Conservation (phyloP, 2,329 filamentous ascomycete genomes). For the Polytolypa hystricis region DNA sequence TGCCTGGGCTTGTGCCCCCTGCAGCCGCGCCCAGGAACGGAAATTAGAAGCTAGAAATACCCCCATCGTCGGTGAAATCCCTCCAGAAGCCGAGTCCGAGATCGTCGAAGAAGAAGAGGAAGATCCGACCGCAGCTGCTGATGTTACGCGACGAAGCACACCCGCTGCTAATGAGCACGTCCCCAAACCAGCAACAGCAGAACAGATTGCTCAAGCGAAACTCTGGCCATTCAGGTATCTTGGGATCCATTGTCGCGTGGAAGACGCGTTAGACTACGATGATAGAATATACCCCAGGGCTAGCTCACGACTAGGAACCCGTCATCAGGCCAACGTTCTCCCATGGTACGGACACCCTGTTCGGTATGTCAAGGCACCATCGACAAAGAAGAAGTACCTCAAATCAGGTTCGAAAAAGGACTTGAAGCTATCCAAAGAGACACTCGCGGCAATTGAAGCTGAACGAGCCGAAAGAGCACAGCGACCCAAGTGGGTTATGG, state of each 20-base stretch:
- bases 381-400: conserved; percentile 67
- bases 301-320: conserved; percentile 79
- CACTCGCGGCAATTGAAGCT: conserved; percentile 64
- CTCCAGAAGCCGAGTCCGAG: conserved; percentile 50
- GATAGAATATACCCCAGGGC: conserved; percentile 95
- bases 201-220: conserved; percentile 84
- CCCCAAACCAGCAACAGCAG: conserved; percentile 55
- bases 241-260: conserved; percentile 86
- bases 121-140: conserved; percentile 47
- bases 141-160: conserved; percentile 26
- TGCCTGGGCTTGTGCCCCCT: conserved; percentile 94
- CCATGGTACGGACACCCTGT: conserved; percentile 80
- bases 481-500: conserved; percentile 85
- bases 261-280: conserved; percentile 93
- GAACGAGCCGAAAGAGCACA: conserved; percentile 70
- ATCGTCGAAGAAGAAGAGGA: conserved; percentile 64
- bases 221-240: conserved; percentile 95
- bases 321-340: conserved; percentile 77
- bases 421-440: conserved; percentile 67
- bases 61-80: conserved; percentile 51
- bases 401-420: conserved; percentile 62
- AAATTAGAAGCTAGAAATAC: conserved; percentile 85
- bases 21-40: conserved; percentile 88
- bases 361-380: conserved; percentile 78
- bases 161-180: conserved; percentile 43